These are phyloP conservation scores for Sugiyamaella valdiviana DNA, from an alignment of 805 yeast genomes.

Conservation along the genomic window DNA sequence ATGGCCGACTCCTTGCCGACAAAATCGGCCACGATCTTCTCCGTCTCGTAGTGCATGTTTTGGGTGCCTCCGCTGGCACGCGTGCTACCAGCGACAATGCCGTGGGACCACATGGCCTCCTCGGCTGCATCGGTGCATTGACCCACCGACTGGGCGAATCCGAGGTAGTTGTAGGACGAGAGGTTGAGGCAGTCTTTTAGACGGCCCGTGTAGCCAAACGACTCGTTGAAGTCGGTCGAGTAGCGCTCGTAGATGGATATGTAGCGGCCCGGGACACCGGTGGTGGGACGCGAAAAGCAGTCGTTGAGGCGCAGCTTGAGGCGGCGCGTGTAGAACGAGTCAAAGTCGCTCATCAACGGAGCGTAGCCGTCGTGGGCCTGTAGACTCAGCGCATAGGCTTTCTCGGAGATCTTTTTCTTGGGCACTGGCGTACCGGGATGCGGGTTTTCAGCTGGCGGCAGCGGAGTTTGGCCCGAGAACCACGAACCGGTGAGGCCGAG, in stretches of 20 bases:
- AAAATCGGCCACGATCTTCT: slow-evolving; percentile 70
- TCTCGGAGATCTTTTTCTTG: background rate
- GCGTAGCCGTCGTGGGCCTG: slow-evolving; percentile 84
- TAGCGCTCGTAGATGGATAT: slow-evolving; percentile 75
- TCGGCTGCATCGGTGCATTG: slow-evolving; percentile 77
- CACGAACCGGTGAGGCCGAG: slow-evolving; percentile 48
- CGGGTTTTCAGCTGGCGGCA: background rate
- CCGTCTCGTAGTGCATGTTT: slow-evolving; percentile 68
- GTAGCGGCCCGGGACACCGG: slow-evolving; percentile 94
- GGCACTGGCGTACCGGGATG: background rate
- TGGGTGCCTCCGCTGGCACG: slow-evolving; percentile 69
- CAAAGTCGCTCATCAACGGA: slow-evolving; percentile 92
- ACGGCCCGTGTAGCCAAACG: slow-evolving; percentile 70
- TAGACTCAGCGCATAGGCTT: slow-evolving; percentile 51
- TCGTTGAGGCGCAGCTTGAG: slow-evolving; percentile 87
- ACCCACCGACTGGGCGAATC: slow-evolving; percentile 95
- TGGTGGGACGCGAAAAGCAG: slow-evolving; percentile 92
- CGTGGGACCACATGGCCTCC: slow-evolving; percentile 56
- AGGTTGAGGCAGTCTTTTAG: slow-evolving; percentile 75
- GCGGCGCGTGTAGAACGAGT: slow-evolving; percentile 87
- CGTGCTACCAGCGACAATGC: slow-evolving; percentile 75
- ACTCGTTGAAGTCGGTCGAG: slow-evolving; percentile 56
- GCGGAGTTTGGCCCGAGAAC: background rate
- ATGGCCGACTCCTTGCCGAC: slow-evolving; percentile 87
- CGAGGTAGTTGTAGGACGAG: slow-evolving; percentile 88